Base-by-base conservation (phyloP, 148 eudicot species). In the Rhododendron vialii region DNA sequence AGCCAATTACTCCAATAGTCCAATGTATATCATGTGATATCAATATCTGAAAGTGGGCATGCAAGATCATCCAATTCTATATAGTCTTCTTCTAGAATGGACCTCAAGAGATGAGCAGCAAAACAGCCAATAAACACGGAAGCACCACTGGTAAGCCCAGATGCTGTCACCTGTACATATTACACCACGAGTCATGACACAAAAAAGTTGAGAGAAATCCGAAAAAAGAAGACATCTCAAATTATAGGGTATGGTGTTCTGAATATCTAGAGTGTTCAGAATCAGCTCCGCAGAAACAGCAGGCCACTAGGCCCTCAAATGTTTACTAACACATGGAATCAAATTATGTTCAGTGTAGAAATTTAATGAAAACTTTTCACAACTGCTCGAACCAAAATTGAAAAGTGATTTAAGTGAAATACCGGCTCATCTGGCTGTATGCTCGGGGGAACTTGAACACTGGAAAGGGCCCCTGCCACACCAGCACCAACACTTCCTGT, bases 41-140 rank as follows among this genome's bases (percentile, higher is more conserved):
- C 86, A 38, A 79, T 35, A 11, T 79, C 86, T n/a, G 71, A 53
- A 81, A 87, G 82, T 5, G 89, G 89, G 80, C 78, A 87, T 55
- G 89, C 48, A 80, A 91, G 89, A 88, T 91, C 93, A 84, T 91
- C 93, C 88, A 91, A 45, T 86, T 90, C 90, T 76, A 91, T 79
- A 86, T 30, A 91, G 78, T 90, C 93, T 77, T 88, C 90, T 82
- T 91, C 93, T 26, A 84, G 43, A 51, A 87, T 87, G 77, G 84
- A 79, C 78, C 7, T 57, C 69, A 88, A 65, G 55, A 84, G 84
- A 63, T 63, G 63, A 57, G 88, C 82, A 84, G 79, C 67, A 77
- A 85, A 69, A 74, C 76, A 30, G 47, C 85, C 85, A 13, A 61
- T 78, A 65, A 89, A 78, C 38, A 82, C 1, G 20, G 80, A 48